Evolutionary conservation across 106 monocot species (phyloP).

Genomic region (Vanilla planifolia): DNA sequence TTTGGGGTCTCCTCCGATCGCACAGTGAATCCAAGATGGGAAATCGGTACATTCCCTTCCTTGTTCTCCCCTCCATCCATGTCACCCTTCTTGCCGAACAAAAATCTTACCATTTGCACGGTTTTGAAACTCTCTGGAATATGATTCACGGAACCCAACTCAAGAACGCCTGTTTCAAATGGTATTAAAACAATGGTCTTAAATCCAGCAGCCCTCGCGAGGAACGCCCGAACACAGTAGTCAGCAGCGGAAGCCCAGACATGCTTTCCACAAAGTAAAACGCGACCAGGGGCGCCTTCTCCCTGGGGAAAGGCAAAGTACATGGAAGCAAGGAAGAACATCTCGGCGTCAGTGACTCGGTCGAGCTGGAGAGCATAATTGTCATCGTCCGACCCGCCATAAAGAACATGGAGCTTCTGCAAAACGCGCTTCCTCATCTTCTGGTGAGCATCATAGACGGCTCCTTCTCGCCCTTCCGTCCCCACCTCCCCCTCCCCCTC

Average conservation of each 20-base stretch:
- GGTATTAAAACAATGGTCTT: slow-evolving; percentile 58
- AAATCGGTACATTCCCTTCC: not conserved
- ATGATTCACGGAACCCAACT: slow-evolving; percentile 41
- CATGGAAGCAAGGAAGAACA: slow-evolving; percentile 79
- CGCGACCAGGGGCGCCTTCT: slow-evolving; percentile 50
- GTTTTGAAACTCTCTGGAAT: slow-evolving; percentile 34
- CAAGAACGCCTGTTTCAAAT: slow-evolving; percentile 51
- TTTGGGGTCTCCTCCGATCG: slow-evolving; percentile 9
- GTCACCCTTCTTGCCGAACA: slow-evolving; percentile 6
- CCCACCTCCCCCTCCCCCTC: not conserved
- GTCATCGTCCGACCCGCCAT: slow-evolving; percentile 61
- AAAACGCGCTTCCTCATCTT: slow-evolving; percentile 48
- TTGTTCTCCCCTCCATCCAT: not conserved
- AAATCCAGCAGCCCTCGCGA: slow-evolving; percentile 49
- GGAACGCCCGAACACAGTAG: slow-evolving; percentile 49
- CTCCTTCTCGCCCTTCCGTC: slow-evolving; percentile 1
- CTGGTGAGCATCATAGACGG: slow-evolving; percentile 17
- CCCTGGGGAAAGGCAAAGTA: slow-evolving; percentile 67
- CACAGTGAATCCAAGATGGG: not conserved
- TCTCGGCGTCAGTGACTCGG: slow-evolving; percentile 61
- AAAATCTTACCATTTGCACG: slow-evolving; percentile 21
- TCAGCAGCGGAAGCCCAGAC: slow-evolving; percentile 34
- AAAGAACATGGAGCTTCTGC: slow-evolving; percentile 36
- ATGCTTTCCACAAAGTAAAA: slow-evolving; percentile 30
- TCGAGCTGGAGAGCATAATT: slow-evolving; percentile 59